Base-by-base conservation (phyloP, 345 rosid species). In the Boechera stricta region DNA sequence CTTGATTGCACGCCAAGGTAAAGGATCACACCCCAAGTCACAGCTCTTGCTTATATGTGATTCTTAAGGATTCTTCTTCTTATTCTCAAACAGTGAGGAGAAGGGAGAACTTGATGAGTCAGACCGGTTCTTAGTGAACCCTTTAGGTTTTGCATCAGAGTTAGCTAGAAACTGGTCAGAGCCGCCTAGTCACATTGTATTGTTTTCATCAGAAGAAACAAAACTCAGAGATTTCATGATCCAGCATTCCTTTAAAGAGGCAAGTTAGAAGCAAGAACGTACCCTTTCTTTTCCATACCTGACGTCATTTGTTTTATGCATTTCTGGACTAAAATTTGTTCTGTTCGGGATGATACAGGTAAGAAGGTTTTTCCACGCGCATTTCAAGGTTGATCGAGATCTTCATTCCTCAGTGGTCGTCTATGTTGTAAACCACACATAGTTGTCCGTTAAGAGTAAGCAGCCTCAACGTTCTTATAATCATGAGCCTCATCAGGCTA, bases 1-100 rank as follows among this genome's bases (percentile, higher is more conserved):
- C 85, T 95, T 9, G 96, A 95, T 80, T 92, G 98, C 85, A 74
- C 98, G 7, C 98, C 97, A 36, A 89, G 98, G 99, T 92, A 64
- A 69, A 70, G 7, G 48, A 35, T 45, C 5, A 5, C 24, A 2
- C 63, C 45, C 15, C 10, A 55, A 49, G 44, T 71, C 60, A 56
- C 28, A 56, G 12, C 56, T 54, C 24, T 73, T 75, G 51, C 70
- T 62, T 68, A 68, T 63, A 7, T 45, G 58, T 62, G 60, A 21
- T 55, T 60, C 51, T 61, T 18, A 67, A 70, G 53, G 44, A 61
- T 39, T 53, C 56, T 31, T 67, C 15, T 49, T 60, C 65, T 68
- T 15, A 49, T 13, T 35, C 11, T 39, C 35, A 6, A 64, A 70
- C 88, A 92, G 98, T 64, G 90, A 89, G 78, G 94, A 82, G 63